Evolutionary conservation across 1,284 basidiomycete species (phyloP).

Genomic region (Ustilago esculenta): DNA sequence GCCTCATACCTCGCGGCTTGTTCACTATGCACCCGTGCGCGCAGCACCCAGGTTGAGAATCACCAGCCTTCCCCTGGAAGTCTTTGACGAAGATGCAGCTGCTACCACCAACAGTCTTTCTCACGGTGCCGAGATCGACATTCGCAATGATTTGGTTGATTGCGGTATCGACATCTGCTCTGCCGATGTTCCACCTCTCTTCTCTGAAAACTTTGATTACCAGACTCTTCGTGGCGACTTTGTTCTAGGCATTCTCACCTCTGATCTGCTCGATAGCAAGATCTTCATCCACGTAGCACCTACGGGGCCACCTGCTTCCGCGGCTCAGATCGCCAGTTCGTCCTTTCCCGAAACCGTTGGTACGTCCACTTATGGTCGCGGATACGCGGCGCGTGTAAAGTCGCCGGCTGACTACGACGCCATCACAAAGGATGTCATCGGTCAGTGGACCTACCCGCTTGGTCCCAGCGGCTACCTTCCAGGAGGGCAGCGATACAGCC

Average conservation of each 20-base stretch:
- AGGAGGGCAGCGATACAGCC: slow-evolving; percentile 69
- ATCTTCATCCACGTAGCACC: slow-evolving; percentile 86
- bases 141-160: slow-evolving; percentile 86
- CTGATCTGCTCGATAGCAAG: slow-evolving; percentile 92
- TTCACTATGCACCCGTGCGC: slow-evolving; percentile 66
- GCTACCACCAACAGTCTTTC: slow-evolving; percentile 35
- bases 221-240: slow-evolving; percentile 90
- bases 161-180: slow-evolving; percentile 74
- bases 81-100: slow-evolving; percentile 50
- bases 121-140: slow-evolving; percentile 74
- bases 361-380: slow-evolving; percentile 83
- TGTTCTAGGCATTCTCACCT: slow-evolving; percentile 93
- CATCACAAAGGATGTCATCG: slow-evolving; percentile 80
- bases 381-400: slow-evolving; percentile 59
- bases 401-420: slow-evolving; percentile 61
- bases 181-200: slow-evolving; percentile 90
- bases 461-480: slow-evolving; percentile 93
- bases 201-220: slow-evolving; percentile 99
- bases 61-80: slow-evolving; percentile 62
- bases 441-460: slow-evolving; percentile 91
- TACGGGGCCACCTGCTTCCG: slow-evolving; percentile 35
- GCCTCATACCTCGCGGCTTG: slow-evolving; percentile 62
- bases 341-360: slow-evolving; percentile 75
- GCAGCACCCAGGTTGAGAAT: slow-evolving; percentile 53
- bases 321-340: slow-evolving; percentile 32